Percentiles rank a stretch among this genome's conserved stretches.
Conservation (phyloP, 441 rosid genomes). For the Gossypium gossypioides region DNA sequence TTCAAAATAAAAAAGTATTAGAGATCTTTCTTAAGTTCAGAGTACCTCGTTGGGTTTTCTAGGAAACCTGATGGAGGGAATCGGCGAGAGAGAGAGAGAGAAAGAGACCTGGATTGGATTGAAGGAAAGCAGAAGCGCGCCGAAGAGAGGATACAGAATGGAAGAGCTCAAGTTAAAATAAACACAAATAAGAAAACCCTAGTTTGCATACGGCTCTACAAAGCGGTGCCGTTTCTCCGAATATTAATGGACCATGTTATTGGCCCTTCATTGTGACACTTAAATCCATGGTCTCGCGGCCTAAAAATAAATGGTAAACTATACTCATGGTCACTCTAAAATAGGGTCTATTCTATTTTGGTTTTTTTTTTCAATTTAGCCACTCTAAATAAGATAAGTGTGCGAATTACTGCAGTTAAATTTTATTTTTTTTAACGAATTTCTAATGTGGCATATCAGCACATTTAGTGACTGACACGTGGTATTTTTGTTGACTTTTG, state of each 20-base stretch:
- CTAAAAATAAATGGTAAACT: neutral
- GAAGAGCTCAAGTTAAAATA: neutral
- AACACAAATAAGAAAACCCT: conserved; percentile 1
- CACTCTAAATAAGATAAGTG: accelerated
- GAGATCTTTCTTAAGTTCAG: neutral
- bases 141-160: neutral
- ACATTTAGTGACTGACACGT: no score
- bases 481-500: no score
- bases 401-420: no score
- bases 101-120: neutral
- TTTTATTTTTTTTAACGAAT: no score
- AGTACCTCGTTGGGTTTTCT: neutral
- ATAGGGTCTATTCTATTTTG: neutral
- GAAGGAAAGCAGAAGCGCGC: neutral
- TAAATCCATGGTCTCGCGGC: neutral
- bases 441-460: no score
- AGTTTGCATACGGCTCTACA: neutral
- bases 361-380: neutral
- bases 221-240: neutral
- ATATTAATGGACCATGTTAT: neutral
- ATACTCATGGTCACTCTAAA: no score
- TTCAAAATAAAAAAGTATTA: neutral
- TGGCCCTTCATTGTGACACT: neutral
- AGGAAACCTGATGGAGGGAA: neutral
- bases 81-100: neutral